Percentiles rank a stretch among this genome's conserved stretches.
Evolutionary conservation across 257 asterid genomes (phyloP).

Genomic region (Striga asiatica): DNA sequence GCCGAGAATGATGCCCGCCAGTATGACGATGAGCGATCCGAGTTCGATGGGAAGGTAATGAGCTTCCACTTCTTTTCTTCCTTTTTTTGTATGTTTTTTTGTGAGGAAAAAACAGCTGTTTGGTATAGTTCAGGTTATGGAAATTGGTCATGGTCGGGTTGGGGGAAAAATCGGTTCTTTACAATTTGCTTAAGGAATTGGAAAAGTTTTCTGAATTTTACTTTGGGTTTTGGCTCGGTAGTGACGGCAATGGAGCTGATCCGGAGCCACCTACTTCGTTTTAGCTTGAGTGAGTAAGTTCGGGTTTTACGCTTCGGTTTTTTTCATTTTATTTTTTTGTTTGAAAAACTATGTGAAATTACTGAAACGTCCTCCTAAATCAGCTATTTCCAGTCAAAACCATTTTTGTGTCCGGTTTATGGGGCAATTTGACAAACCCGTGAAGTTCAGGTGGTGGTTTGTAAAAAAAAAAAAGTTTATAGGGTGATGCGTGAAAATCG

Average conservation of each 20-base stretch:
- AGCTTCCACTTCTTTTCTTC: no score
- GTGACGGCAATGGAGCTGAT: background rate
- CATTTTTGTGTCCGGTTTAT: no score
- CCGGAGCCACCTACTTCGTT: background rate
- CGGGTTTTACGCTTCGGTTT: no score
- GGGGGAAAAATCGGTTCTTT: background rate
- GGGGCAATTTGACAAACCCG: no score
- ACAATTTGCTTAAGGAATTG: background rate
- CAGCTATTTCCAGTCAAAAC: no score
- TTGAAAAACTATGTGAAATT: no score
- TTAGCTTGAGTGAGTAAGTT: background rate
- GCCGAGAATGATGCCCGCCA: constrained; percentile 65
- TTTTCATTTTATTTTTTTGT: no score
- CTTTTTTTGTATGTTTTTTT: background rate
- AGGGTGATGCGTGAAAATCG: no score
- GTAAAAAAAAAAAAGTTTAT: no score
- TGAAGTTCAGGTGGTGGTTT: no score
- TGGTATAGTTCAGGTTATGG: constrained; percentile 6
- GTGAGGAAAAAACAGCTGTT: background rate
- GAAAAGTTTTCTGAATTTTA: background rate
- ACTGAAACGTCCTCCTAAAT: no score
- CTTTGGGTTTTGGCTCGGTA: background rate
- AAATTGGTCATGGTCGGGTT: background rate
- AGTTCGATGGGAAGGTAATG: constrained; percentile 74
- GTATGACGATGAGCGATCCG: constrained; percentile 65